These are phyloP conservation scores for Metschnikowia lachancei DNA, from an alignment of 805 yeast genomes.

Conservation along the genomic window DNA sequence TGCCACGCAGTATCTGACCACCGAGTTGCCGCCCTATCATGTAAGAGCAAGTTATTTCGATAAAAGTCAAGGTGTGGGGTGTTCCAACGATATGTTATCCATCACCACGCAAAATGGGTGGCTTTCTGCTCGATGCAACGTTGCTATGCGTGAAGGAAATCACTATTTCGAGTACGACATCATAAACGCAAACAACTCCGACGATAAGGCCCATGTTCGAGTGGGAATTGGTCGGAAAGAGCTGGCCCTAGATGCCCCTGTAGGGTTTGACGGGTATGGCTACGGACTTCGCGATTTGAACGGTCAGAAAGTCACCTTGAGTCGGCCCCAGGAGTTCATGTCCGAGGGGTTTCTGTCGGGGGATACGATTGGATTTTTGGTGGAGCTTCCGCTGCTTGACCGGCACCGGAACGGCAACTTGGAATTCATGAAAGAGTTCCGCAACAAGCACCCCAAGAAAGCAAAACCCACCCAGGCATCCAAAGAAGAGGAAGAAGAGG, in stretches of 20 bases:
- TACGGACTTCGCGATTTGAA: conserved; percentile 82
- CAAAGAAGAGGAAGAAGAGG: conserved; percentile 20
- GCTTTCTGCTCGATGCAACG: conserved; percentile 73
- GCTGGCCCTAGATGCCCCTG: conserved; percentile 89
- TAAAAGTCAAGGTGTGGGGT: conserved; percentile 54
- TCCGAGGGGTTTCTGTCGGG: conserved; percentile 61
- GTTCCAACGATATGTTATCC: conserved; percentile 28
- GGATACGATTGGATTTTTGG: conserved; percentile 77
- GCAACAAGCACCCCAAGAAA: conserved; percentile 16
- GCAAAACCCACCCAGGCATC: conserved; percentile 11
- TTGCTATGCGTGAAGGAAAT: conserved; percentile 71
- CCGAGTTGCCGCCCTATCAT: conserved; percentile 67
- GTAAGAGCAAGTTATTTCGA: conserved; percentile 66
- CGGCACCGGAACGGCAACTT: conserved; percentile 44
- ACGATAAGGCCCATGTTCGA: conserved; percentile 61
- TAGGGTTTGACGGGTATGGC: conserved; percentile 92
- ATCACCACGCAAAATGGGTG: conserved; percentile 72
- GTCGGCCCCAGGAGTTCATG: conserved; percentile 61
- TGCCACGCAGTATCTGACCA: conserved; percentile 61
- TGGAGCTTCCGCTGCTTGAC: conserved; percentile 59
- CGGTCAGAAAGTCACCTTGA: conserved; percentile 73
- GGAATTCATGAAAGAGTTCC: conserved; percentile 20
- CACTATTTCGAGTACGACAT: conserved; percentile 80
- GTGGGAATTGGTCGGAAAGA: conserved; percentile 83
- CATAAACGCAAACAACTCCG: conserved; percentile 45